A percentile compares a stretch with the other conserved stretches of the same genome.
Evolutionary conservation across 176 grass and related monocot genomes (phyloP).

Genomic region (Aegilops umbellulata): DNA sequence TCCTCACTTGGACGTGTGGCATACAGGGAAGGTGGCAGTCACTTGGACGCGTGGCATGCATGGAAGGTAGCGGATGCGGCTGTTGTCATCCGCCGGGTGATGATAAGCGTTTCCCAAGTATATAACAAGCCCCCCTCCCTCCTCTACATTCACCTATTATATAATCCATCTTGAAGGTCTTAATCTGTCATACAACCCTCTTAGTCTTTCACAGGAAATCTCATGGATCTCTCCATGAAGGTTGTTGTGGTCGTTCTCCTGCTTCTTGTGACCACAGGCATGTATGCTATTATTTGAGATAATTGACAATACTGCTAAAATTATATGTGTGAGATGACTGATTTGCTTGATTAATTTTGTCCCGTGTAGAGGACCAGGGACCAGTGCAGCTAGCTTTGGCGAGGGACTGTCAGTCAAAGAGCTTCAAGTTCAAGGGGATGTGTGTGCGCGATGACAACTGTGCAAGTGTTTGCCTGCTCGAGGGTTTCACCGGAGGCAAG

Average conservation of each 20-base stretch:
- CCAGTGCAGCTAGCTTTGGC: conserved; percentile 8
- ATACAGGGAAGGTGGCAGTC: no score
- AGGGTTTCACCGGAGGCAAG: conserved; percentile 45
- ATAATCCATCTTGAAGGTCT: no score
- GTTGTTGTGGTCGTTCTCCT: not conserved
- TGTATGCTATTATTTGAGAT: not conserved
- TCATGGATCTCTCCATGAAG: not conserved
- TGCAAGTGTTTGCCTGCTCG: conserved; percentile 40
- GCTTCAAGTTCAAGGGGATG: conserved; percentile 38
- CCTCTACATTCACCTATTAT: not conserved
- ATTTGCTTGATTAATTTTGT: not conserved
- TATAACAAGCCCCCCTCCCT: not conserved
- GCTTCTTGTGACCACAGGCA: not conserved
- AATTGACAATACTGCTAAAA: not conserved
- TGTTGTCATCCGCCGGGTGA: no score
- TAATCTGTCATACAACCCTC: not conserved
- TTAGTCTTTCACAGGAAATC: not conserved
- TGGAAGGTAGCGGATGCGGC: no score
- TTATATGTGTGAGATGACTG: not conserved
- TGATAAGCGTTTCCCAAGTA: no score
- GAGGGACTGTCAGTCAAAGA: conserved; percentile 41
- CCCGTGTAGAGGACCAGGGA: conserved; percentile 27
- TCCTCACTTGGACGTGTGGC: no score
- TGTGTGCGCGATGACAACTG: conserved; percentile 35
- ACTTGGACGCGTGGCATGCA: no score